Base-by-base conservation (phyloP, 176 grass and related monocot species). In the Panicum miliaceum region DNA sequence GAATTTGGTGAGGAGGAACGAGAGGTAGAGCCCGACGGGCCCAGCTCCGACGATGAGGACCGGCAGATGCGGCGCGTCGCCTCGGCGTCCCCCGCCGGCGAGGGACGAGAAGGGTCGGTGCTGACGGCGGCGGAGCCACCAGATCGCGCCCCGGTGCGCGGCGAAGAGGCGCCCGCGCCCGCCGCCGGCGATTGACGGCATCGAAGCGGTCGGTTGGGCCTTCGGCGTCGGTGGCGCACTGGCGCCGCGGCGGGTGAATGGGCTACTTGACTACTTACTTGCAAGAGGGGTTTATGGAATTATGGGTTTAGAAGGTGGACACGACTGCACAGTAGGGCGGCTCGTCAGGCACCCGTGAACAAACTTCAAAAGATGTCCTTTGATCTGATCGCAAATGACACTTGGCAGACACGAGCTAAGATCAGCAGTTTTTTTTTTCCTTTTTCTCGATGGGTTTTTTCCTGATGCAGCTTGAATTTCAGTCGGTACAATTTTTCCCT, bases 41-140 rank as follows among this genome's bases (percentile, higher is more conserved):
- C 96, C 96, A 18, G 93, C 96, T 32, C 93, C 96, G 73, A 98
- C 93, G 80, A 98, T 94, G 65, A 95, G 79, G 26, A 98, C 93
- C 0, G 96, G 96, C 26, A 98, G 85, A 82, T 90, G 91, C 32
- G 91, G 79, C 73, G 59, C 63, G 12, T 47, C 84, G 41, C 79
- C 78, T n/a, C 45, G 67, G 8, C 22, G 26, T 29, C 52, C 73
- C 3, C 22, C 61, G 27, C 60, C 75, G 26, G 62, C 38, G 37
- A 83, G 71, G 38, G 83, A 70, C 3, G 87, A 85, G 72, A 85
- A 84, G 77, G 26, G 71, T 3, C 64, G 53, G 46, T 16, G 56
- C 38, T 80, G 79, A 38, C 27, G 0, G 22, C 29, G 67, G 10
- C 6, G 40, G 23, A 50, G 73, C 56, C 75, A 38, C 65, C 34